These are phyloP conservation scores for Plectosphaerella cucumerina DNA, from an alignment of 2,329 filamentous ascomycete genomes.

Conservation along the genomic window DNA sequence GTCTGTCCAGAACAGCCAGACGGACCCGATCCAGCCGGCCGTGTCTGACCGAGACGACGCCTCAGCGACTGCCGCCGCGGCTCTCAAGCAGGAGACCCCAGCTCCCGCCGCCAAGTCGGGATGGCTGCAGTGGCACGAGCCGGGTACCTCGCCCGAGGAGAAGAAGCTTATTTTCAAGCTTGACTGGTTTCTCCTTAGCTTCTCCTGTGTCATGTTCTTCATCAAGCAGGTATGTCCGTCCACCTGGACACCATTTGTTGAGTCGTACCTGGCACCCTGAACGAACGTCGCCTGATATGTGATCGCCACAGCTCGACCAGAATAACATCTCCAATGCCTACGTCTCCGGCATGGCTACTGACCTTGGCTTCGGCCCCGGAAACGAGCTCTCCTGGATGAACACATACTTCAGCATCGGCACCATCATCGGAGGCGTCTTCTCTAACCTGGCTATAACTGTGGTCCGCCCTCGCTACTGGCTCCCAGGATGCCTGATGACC, in stretches of 20 bases:
- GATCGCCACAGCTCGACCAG: constrained; percentile 37
- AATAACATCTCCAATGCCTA: constrained; percentile 46
- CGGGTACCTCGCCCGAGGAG: constrained; percentile 33
- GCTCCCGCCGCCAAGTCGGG: not conserved
- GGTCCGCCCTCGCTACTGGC: constrained; percentile 36
- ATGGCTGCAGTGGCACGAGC: constrained; percentile 34
- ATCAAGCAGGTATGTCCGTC: constrained; percentile 28
- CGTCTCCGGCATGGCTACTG: constrained; percentile 40
- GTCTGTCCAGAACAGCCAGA: not conserved
- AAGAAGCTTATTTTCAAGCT: constrained; percentile 43
- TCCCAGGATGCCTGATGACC: constrained; percentile 27
- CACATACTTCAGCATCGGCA: constrained; percentile 41
- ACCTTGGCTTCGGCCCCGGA: constrained; percentile 35
- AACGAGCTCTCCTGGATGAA: constrained; percentile 41
- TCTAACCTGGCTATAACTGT: constrained; percentile 40
- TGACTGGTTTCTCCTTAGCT: constrained; percentile 39
- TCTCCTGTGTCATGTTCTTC: constrained; percentile 40
- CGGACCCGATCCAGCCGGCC: not conserved
- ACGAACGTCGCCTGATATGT: too few relatives aligned
- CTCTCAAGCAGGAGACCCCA: constrained; percentile 10
- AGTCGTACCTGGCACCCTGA: too few relatives aligned
- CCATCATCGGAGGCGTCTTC: constrained; percentile 37
- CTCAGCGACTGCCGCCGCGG: constrained; percentile 2
- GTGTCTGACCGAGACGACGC: constrained; percentile 1
- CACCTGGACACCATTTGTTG: too few relatives aligned